Evolutionary conservation across 345 rosid species (phyloP).

Genomic region (Citrus unshiu): DNA sequence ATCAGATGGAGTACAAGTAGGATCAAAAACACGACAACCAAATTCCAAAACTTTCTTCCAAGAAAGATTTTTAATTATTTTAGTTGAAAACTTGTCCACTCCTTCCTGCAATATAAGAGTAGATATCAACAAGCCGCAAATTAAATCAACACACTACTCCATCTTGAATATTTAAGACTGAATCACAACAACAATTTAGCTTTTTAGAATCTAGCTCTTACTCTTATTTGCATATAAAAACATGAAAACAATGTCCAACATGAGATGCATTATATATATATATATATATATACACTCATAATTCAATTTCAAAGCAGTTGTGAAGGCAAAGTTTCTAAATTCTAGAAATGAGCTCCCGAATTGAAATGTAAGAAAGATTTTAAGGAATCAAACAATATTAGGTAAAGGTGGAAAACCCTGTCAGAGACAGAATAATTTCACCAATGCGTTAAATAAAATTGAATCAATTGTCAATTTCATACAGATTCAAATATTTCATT

Average conservation of each 20-base stretch:
- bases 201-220: background rate
- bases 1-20: no score
- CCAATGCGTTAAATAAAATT: background rate
- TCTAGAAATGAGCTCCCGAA: background rate
- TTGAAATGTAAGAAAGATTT: background rate
- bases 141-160: background rate
- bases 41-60: constrained; percentile 78
- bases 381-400: background rate
- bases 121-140: background rate
- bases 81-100: constrained; percentile 39
- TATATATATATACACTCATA: background rate
- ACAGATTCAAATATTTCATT: background rate
- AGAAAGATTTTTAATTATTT: constrained; percentile 56
- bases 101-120: constrained; percentile 46
- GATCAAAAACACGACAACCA: constrained; percentile 55
- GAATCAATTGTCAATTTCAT: background rate
- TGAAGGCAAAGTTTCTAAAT: background rate
- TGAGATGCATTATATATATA: background rate
- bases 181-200: background rate
- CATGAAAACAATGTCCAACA: background rate
- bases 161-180: background rate
- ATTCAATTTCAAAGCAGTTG: background rate
- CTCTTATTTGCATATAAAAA: background rate
- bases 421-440: background rate
- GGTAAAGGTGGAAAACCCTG: background rate